These are phyloP conservation scores for Domatiomyces catenatus DNA, from an alignment of 2,329 filamentous ascomycete species.

Conservation along the genomic window DNA sequence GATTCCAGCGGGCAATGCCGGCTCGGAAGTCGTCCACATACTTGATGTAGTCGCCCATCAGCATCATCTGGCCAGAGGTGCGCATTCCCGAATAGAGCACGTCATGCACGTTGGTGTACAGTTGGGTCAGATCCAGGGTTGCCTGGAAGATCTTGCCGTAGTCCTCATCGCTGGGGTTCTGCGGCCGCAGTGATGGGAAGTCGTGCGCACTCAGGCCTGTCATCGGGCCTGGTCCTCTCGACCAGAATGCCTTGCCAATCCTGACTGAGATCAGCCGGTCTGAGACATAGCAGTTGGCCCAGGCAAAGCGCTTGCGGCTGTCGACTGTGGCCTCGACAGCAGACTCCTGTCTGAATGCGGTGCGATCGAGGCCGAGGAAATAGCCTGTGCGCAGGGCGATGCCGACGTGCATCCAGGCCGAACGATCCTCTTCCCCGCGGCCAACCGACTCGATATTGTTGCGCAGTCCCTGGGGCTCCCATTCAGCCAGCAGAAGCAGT, in stretches of 20 bases:
- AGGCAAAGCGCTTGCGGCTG: conserved; percentile 50
- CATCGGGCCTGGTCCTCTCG: conserved; percentile 52
- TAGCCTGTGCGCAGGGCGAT: conserved; percentile 55
- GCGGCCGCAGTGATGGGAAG: conserved; percentile 49
- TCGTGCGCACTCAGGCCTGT: conserved; percentile 50
- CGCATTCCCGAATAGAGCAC: conserved; percentile 57
- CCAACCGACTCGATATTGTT: conserved; percentile 48
- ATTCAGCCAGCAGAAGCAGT: conserved; percentile 54
- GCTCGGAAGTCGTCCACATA: conserved; percentile 60
- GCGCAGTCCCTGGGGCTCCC: conserved; percentile 52
- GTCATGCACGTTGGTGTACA: conserved; percentile 61
- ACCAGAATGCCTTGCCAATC: conserved; percentile 60
- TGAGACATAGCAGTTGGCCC: conserved; percentile 54
- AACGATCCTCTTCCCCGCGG: conserved; percentile 56
- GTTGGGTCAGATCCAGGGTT: conserved; percentile 53
- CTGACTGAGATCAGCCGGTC: conserved; percentile 55
- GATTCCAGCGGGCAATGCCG: conserved; percentile 55
- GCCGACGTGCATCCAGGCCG: conserved; percentile 64
- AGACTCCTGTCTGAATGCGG: conserved; percentile 47
- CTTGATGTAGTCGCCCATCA: conserved; percentile 57
- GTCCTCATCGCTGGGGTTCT: conserved; percentile 46
- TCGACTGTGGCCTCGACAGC: conserved; percentile 44
- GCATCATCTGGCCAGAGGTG: conserved; percentile 53
- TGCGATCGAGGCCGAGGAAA: conserved; percentile 53
- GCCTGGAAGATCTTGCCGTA: conserved; percentile 56